Conservation (phyloP, 768 basidiomycete species). For the Lactarius akahatsu region DNA sequence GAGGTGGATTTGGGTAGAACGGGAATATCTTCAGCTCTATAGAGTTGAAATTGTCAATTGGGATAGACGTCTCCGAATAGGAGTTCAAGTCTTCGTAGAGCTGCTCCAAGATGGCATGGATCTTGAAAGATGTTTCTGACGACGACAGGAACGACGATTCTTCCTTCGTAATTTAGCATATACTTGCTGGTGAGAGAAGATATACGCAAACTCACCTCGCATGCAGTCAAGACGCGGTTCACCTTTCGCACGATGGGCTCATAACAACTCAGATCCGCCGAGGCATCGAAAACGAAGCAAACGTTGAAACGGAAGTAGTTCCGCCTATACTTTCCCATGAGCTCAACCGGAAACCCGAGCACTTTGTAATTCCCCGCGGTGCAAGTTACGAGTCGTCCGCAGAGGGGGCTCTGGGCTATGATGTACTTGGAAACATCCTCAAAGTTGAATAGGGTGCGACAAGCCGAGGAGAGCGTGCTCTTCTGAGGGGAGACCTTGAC, state of each 20-base stretch:
- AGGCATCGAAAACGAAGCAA: slow-evolving; percentile 93
- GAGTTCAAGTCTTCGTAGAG: slow-evolving; percentile 97
- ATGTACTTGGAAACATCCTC: slow-evolving; percentile 91
- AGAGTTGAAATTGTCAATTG: slow-evolving; percentile 88
- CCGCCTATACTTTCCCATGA: slow-evolving; percentile 71
- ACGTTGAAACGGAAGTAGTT: slow-evolving; percentile 93
- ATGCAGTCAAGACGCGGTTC: slow-evolving; percentile 80
- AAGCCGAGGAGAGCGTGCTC: slow-evolving; percentile 46
- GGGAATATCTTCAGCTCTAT: slow-evolving; percentile 96
- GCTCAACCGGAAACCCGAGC: slow-evolving; percentile 86
- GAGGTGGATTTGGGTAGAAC: slow-evolving; percentile 91
- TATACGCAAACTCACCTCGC: slow-evolving; percentile 67
- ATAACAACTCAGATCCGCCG: slow-evolving; percentile 90
- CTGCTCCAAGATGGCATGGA: slow-evolving; percentile 88
- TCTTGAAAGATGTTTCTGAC: slow-evolving; percentile 58
- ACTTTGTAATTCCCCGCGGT: slow-evolving; percentile 80
- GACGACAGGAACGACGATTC: slow-evolving; percentile 88
- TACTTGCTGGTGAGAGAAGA: neutral
- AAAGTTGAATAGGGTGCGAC: slow-evolving; percentile 76
- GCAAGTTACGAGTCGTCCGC: slow-evolving; percentile 86
- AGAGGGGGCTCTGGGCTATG: slow-evolving; percentile 83
- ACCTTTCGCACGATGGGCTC: slow-evolving; percentile 95
- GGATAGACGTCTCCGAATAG: slow-evolving; percentile 93
- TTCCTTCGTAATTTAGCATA: slow-evolving; percentile 48
- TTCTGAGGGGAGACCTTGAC: slow-evolving; percentile 36